These are phyloP conservation scores for Niveomyces coronatus DNA, from an alignment of 2,329 filamentous ascomycete species.

Conservation along the genomic window DNA sequence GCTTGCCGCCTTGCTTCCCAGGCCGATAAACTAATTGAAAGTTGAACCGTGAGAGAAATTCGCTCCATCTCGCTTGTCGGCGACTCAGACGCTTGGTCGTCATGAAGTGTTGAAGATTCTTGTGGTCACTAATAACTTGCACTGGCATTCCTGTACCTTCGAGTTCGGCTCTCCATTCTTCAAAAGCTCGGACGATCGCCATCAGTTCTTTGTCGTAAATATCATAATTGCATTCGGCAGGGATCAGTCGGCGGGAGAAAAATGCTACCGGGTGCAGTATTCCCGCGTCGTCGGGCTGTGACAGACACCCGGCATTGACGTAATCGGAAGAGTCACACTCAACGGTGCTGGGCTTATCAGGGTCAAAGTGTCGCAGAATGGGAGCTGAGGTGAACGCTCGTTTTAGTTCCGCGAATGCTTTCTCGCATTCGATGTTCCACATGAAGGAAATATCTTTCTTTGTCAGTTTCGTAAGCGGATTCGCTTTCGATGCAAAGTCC, in stretches of 20 bases:
- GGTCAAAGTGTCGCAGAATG: neutral
- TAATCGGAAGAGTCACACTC: neutral
- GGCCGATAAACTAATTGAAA: neutral
- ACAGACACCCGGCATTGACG: neutral
- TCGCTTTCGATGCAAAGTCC: neutral
- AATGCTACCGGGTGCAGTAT: neutral
- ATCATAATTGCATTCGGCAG: neutral
- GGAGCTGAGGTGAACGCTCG: neutral
- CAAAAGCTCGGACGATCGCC: neutral
- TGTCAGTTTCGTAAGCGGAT: neutral
- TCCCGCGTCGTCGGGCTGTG: neutral
- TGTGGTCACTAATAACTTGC: neutral
- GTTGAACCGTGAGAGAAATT: neutral
- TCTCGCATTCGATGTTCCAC: neutral
- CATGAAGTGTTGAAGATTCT: neutral
- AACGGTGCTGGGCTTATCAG: neutral
- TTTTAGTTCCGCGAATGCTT: neutral
- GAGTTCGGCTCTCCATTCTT: neutral
- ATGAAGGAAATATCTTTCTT: neutral
- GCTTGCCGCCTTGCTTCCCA: neutral
- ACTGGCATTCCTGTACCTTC: too few species aligned
- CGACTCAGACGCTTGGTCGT: neutral
- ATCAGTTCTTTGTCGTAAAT: neutral
- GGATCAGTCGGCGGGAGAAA: neutral
- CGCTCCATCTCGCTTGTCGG: neutral